Conservation (phyloP, 345 rosid species). For the Euphorbia peplus region DNA sequence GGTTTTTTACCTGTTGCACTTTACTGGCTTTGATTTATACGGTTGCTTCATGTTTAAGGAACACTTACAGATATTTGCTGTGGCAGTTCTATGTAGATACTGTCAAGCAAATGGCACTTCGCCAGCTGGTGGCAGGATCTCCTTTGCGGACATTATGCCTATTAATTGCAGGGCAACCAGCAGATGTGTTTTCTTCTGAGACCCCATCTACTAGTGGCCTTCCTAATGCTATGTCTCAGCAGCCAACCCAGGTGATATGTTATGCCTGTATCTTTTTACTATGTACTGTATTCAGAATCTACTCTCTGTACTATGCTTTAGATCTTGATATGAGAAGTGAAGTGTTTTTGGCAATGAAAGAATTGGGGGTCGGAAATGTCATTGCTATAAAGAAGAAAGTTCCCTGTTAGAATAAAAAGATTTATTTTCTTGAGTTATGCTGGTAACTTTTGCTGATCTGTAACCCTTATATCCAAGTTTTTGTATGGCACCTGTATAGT, state of each 20-base stretch:
- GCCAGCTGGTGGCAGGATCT: slow-evolving; percentile 87
- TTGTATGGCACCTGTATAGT: background rate
- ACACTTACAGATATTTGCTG: background rate
- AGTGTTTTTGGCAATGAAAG: background rate
- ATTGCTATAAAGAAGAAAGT: background rate
- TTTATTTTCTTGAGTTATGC: background rate
- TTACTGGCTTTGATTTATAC: background rate
- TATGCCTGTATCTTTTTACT: slow-evolving; percentile 2
- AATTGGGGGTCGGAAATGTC: background rate
- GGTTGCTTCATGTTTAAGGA: slow-evolving; percentile 8
- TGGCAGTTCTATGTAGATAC: slow-evolving; percentile 91
- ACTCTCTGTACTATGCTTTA: slow-evolving; percentile 3
- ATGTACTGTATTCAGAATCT: slow-evolving; percentile 1
- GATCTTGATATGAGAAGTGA: background rate
- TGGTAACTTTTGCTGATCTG: background rate
- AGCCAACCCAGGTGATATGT: slow-evolving; percentile 55
- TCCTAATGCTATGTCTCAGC: slow-evolving; percentile 48
- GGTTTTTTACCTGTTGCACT: slow-evolving; percentile 44
- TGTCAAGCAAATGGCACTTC: slow-evolving; percentile 94
- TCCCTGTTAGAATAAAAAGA: background rate
- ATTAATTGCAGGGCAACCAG: slow-evolving; percentile 96
- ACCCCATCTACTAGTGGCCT: slow-evolving; percentile 27
- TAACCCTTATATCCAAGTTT: background rate
- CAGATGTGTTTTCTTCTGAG: slow-evolving; percentile 69
- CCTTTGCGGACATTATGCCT: slow-evolving; percentile 94